These are phyloP conservation scores for Boletus rubescentipes DNA, from an alignment of 768 basidiomycete genomes.

Conservation along the genomic window DNA sequence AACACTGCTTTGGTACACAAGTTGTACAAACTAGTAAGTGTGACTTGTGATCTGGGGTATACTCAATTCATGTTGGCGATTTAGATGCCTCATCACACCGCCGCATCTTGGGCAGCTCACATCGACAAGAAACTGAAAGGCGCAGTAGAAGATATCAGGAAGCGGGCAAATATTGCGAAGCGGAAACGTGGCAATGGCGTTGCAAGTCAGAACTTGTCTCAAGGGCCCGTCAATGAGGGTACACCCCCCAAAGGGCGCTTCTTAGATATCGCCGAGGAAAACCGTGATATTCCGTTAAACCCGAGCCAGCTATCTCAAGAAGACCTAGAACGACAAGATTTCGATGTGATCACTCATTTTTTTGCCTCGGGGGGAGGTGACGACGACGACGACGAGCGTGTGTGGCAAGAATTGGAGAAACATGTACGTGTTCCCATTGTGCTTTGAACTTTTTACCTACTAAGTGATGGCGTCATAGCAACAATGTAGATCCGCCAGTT, in stretches of 20 bases:
- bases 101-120: slow-evolving; percentile 50
- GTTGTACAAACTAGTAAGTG: slow-evolving; percentile 47
- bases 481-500: slow-evolving; percentile 39
- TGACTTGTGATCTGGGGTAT: not conserved
- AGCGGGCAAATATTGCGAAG: slow-evolving; percentile 49
- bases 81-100: slow-evolving; percentile 62
- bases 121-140: slow-evolving; percentile 33
- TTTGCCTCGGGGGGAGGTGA: slow-evolving; percentile 54
- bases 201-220: not conserved
- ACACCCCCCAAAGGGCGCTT: not conserved
- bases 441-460: not conserved
- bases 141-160: slow-evolving; percentile 47
- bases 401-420: slow-evolving; percentile 50
- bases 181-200: slow-evolving; percentile 37
- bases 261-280: not conserved
- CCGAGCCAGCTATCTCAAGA: slow-evolving; percentile 4
- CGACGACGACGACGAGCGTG: slow-evolving; percentile 43
- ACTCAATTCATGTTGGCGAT: not conserved
- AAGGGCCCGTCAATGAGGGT: not conserved
- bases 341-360: slow-evolving; percentile 53
- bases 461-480: slow-evolving; percentile 29
- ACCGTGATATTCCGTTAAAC: not conserved
- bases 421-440: slow-evolving; percentile 37
- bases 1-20: slow-evolving; percentile 36
- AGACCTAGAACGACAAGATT: slow-evolving; percentile 37